Evolutionary conservation across 257 asterid species (phyloP).

Genomic region (Cinchona pubescens): DNA sequence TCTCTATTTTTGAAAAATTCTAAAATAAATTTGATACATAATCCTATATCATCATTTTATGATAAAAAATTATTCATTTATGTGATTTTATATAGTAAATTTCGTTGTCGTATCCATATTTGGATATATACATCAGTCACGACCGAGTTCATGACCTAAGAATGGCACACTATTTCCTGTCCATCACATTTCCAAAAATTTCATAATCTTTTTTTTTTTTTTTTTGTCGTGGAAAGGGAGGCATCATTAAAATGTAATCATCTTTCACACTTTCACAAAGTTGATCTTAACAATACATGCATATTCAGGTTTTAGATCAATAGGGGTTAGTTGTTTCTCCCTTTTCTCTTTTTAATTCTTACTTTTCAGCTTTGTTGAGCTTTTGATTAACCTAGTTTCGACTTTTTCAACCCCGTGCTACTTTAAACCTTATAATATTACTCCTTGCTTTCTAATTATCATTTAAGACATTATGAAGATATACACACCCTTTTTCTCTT

Average conservation of each 20-base stretch:
- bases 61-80: no score
- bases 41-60: no score
- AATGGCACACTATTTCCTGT: not conserved
- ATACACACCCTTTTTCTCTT: not conserved
- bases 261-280: slow-evolving; percentile 10
- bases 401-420: not conserved
- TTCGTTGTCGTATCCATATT: no score
- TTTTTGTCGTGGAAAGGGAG: slow-evolving; percentile 9
- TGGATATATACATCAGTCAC: no score
- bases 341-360: not conserved
- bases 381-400: slow-evolving; percentile 2
- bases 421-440: slow-evolving; percentile 4
- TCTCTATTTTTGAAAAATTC: no score
- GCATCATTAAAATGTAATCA: not conserved
- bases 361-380: slow-evolving; percentile 9
- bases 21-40: no score
- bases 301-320: not conserved
- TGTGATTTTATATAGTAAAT: no score
- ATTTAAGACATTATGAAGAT: not conserved
- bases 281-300: not conserved
- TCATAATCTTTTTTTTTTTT: not conserved
- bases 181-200: not conserved
- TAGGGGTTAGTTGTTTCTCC: not conserved
- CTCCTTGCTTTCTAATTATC: not conserved
- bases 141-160: no score